These are phyloP conservation scores for Rhodotorula sp. DNA, from an alignment of 1,284 basidiomycete species.

Conservation along the genomic window DNA sequence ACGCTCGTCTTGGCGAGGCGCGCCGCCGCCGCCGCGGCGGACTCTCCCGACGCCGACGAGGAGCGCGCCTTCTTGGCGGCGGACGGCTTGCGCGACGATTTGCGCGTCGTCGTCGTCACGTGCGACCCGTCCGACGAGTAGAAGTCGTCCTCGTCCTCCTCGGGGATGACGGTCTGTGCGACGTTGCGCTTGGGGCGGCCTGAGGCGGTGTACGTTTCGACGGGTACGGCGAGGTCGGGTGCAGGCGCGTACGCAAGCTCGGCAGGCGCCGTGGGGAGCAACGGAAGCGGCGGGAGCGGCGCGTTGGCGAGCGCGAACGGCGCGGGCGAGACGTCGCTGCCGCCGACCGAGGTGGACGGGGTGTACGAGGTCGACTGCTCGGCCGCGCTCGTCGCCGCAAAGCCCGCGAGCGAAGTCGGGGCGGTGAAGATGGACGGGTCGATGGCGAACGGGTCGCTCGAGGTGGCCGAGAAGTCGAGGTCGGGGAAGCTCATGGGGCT, in stretches of 20 bases:
- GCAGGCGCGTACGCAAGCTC: not conserved
- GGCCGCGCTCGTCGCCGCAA: not conserved
- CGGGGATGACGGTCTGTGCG: conserved; percentile 11
- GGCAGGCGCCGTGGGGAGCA: conserved; percentile 4
- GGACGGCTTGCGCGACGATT: conserved; percentile 9
- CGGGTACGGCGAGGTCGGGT: not conserved
- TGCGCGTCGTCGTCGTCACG: not conserved
- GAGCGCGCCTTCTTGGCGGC: conserved; percentile 28
- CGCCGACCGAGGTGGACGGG: not conserved
- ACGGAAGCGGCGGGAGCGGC: conserved; percentile 14
- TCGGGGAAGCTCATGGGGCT: conserved; percentile 35
- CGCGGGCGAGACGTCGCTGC: not conserved
- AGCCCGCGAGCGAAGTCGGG: not conserved
- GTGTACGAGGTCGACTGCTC: not conserved
- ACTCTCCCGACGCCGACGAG: not conserved
- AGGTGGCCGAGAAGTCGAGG: conserved; percentile 19
- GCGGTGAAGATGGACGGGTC: conserved; percentile 34
- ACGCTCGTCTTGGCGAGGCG: conserved; percentile 30
- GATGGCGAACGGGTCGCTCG: conserved; percentile 21
- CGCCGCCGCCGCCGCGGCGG: not conserved
- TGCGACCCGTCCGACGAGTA: conserved; percentile 16
- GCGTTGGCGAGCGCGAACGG: not conserved
- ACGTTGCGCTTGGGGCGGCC: conserved; percentile 34
- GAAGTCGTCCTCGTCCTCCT: conserved; percentile 19
- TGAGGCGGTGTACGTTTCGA: conserved; percentile 3